Base-by-base conservation (phyloP, 768 basidiomycete species). In the Strobilomyces confusus region DNA sequence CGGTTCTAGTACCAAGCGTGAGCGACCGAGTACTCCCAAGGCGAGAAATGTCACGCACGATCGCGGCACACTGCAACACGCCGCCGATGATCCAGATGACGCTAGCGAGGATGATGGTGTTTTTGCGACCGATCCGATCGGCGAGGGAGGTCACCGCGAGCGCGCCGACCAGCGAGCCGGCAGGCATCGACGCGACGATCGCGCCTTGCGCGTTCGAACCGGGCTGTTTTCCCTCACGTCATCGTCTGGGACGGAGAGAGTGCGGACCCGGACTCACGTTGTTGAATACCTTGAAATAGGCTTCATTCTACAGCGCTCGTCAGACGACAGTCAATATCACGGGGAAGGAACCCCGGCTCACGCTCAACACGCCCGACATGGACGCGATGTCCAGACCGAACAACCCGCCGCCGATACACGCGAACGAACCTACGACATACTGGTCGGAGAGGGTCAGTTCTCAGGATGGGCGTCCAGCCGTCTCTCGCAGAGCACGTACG, bases 301-400 rank as follows among this genome's bases (percentile, higher is more conserved):
- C 65, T 0, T 58, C 52, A 46, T 69, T 69, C 68, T 71, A 41
- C 15, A 26, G 26, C 9, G 7, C n/a, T 34, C 32, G 17, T 60
- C 17, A 57, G 51, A 29, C 1, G 32, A 48, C 5, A 30, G 11
- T 9, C 11, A 22, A 49, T 11, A 26, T 38, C 23, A 43, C 17
- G 7, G 9, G 17, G 25, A 20, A 22, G 29, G 19, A 52, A 12
- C 25, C 8, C n/a, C 26, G 9, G 64, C 73, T 55, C 59, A 82
- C 81, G 50, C 66, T 84, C 58, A 89, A 70, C 48, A 89, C 85
- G 9, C 83, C 86, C 47, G 87, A 86, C 87, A 89, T 89, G 64
- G 86, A 89, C 62, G 86, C 86, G 63, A 89, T 87, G 75, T 89
- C 87, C 73, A 89, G 66, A 67, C 87, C 87, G 64, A 89, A 89